These are phyloP conservation scores for Puccinia hordei DNA, from an alignment of 1,284 basidiomycete species.

Conservation along the genomic window DNA sequence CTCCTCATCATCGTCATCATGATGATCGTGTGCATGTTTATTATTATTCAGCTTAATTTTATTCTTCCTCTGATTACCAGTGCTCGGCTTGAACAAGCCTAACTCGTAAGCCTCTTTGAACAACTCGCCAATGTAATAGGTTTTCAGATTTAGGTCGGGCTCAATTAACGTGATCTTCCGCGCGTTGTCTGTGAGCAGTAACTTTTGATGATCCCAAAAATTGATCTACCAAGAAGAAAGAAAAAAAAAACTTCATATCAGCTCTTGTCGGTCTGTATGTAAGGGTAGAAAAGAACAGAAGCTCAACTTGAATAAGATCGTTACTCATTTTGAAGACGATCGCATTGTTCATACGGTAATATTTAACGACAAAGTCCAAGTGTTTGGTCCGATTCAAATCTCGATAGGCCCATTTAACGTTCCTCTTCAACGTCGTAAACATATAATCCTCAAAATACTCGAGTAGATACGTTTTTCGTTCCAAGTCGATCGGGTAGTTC, in stretches of 20 bases:
- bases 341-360: slow-evolving; percentile 91
- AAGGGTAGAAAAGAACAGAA: not conserved
- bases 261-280: not conserved
- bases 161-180: slow-evolving; percentile 46
- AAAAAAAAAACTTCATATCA: not conserved
- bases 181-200: slow-evolving; percentile 40
- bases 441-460: slow-evolving; percentile 92
- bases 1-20: slow-evolving; percentile 20
- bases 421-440: slow-evolving; percentile 78
- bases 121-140: slow-evolving; percentile 47
- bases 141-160: slow-evolving; percentile 45
- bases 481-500: slow-evolving; percentile 65
- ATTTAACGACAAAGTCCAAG: slow-evolving; percentile 93
- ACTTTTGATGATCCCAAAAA: slow-evolving; percentile 51
- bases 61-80: not conserved
- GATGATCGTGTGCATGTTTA: not conserved
- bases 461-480: slow-evolving; percentile 83
- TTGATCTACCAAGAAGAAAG: slow-evolving; percentile 24
- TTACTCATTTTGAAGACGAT: slow-evolving; percentile 95
- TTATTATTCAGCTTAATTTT: not conserved
- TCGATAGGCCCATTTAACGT: slow-evolving; percentile 76
- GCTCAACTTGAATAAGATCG: slow-evolving; percentile 79
- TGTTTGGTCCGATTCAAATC: slow-evolving; percentile 72
- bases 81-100: slow-evolving; percentile 37
- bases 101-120: slow-evolving; percentile 50